A percentile compares a stretch with the other conserved stretches of the same genome.
These are phyloP conservation scores for Trichophyton mentagrophytes DNA, from an alignment of 2,329 filamentous ascomycete species.

Conservation along the genomic window DNA sequence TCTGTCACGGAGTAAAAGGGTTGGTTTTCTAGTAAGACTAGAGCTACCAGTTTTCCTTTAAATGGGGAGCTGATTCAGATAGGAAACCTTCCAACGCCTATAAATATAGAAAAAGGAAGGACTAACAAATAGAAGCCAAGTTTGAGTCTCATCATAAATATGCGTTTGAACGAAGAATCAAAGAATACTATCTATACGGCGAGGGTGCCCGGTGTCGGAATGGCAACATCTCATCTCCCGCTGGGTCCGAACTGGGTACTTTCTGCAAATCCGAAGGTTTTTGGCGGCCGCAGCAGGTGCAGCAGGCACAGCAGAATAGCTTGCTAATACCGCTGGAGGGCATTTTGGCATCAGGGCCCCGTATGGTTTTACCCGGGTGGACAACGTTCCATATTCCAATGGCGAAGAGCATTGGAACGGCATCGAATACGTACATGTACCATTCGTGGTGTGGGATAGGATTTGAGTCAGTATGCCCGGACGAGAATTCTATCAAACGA, in stretches of 20 bases:
- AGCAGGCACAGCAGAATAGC: background rate
- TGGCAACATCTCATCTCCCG: background rate
- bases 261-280: slow-evolving; percentile 4
- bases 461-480: slow-evolving; percentile 29
- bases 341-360: slow-evolving; percentile 16
- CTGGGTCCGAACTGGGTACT: background rate
- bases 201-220: background rate
- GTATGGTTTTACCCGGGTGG: slow-evolving; percentile 26
- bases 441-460: slow-evolving; percentile 25
- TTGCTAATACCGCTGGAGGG: background rate
- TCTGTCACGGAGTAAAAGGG: background rate
- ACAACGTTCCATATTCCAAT: slow-evolving; percentile 25
- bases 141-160: no score
- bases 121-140: no score
- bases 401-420: slow-evolving; percentile 29
- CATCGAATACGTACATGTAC: slow-evolving; percentile 30
- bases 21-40: background rate
- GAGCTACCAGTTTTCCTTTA: background rate
- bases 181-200: background rate
- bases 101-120: no score
- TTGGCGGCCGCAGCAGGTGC: background rate
- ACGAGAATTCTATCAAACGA: slow-evolving; percentile 48
- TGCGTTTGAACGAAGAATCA: background rate
- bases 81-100: no score
- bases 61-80: no score